Conservation (phyloP, 495 filamentous ascomycete genomes). For the Penicillium canescens region DNA sequence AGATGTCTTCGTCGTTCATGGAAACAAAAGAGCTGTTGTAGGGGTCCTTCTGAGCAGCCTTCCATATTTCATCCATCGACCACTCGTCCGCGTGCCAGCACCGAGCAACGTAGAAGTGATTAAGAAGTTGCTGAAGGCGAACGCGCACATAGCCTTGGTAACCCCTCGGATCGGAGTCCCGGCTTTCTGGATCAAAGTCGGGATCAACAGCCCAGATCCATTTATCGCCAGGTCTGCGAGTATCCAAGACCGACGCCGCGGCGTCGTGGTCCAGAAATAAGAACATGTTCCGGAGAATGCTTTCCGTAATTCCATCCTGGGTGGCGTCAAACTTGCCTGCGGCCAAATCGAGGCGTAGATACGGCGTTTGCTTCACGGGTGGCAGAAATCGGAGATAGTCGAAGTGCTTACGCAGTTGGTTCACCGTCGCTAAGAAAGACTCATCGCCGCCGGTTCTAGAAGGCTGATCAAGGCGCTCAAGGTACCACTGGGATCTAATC, state of each 20-base stretch:
- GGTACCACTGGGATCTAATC: neutral
- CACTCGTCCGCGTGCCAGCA: conserved; percentile 2
- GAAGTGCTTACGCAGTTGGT: conserved; percentile 2
- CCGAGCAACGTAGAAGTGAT: conserved; percentile 6
- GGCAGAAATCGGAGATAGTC: conserved; percentile 3
- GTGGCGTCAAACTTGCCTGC: neutral
- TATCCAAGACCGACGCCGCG: conserved; percentile 1
- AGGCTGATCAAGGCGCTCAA: conserved; percentile 1
- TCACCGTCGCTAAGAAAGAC: neutral
- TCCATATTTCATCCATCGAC: conserved; percentile 4
- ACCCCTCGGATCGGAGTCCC: neutral
- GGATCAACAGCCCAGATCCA: conserved; percentile 9
- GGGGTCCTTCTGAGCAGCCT: conserved; percentile 6
- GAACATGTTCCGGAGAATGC: conserved; percentile 4
- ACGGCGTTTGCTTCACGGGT: neutral
- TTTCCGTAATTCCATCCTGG: neutral
- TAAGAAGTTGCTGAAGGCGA: conserved; percentile 6
- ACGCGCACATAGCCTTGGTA: conserved; percentile 4
- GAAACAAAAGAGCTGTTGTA: conserved; percentile 6
- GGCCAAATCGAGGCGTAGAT: neutral
- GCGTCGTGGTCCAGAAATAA: conserved; percentile 1
- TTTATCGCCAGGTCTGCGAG: neutral
- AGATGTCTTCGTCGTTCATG: conserved; percentile 2
- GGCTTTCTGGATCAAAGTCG: neutral
- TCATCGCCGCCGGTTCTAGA: neutral